These are phyloP conservation scores for Hevea brasiliensis DNA, from an alignment of 345 rosid genomes.

Conservation along the genomic window DNA sequence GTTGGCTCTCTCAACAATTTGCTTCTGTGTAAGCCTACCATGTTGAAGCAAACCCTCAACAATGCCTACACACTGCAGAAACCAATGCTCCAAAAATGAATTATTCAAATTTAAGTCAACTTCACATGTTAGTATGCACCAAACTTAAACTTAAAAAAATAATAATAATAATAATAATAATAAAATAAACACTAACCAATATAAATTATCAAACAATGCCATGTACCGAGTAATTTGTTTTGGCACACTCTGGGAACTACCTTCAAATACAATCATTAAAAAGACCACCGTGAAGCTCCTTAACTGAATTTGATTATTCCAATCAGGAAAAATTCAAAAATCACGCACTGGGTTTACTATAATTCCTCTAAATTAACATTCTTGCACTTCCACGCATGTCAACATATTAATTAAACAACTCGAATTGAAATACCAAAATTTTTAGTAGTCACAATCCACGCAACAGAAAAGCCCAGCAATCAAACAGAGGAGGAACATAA, in stretches of 20 bases:
- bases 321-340: too few species aligned
- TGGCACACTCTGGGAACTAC: slow-evolving; percentile 43
- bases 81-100: slow-evolving; percentile 4
- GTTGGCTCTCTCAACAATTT: slow-evolving; percentile 61
- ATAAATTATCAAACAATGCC: slow-evolving; percentile 57
- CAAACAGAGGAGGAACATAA: neutral
- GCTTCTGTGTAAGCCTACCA: slow-evolving; percentile 77
- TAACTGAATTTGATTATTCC: too few species aligned
- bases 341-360: too few species aligned
- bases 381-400: neutral
- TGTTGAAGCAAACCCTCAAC: slow-evolving; percentile 73
- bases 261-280: slow-evolving; percentile 22
- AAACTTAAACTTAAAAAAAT: slow-evolving; percentile 12
- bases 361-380: neutral
- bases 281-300: neutral
- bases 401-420: neutral
- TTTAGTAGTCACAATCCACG: too few species aligned
- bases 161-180: too few species aligned
- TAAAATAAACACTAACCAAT: too few species aligned
- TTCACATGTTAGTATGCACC: neutral
- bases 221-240: slow-evolving; percentile 54
- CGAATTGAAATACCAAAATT: too few species aligned
- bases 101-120: neutral
- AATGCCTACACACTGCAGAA: slow-evolving; percentile 60
- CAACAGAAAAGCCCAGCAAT: too few species aligned